Evolutionary conservation across 805 yeast species (phyloP).

Genomic region (Vanderwaltozyma polyspora): DNA sequence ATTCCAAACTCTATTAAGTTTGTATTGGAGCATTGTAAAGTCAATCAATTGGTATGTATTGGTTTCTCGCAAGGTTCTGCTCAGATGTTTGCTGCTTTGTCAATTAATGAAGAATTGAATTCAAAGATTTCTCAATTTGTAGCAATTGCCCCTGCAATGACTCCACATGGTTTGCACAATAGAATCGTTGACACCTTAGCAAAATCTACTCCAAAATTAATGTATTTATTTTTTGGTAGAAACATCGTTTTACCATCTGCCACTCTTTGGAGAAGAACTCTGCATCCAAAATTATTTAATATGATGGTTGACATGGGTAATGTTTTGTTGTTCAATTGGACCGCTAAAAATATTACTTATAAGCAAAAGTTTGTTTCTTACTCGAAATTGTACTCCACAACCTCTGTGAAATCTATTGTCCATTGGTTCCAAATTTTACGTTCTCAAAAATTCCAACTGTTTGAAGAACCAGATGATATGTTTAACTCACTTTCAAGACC

Average conservation of each 20-base stretch:
- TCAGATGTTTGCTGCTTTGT: slow-evolving; percentile 76
- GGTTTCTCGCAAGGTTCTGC: slow-evolving; percentile 95
- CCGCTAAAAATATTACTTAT: slow-evolving; percentile 53
- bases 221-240: slow-evolving; percentile 63
- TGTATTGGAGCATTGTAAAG: slow-evolving; percentile 43
- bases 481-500: slow-evolving; percentile 29
- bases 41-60: slow-evolving; percentile 45
- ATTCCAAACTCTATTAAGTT: slow-evolving; percentile 77
- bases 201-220: slow-evolving; percentile 61
- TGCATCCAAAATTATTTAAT: slow-evolving; percentile 24
- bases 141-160: slow-evolving; percentile 89
- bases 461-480: slow-evolving; percentile 47
- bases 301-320: slow-evolving; percentile 61
- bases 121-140: slow-evolving; percentile 44
- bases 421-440: slow-evolving; percentile 92
- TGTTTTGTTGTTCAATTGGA: slow-evolving; percentile 69
- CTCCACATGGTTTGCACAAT: slow-evolving; percentile 76
- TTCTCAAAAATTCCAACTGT: slow-evolving; percentile 75
- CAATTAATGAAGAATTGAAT: slow-evolving; percentile 55
- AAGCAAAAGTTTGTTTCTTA: slow-evolving; percentile 72
- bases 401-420: slow-evolving; percentile 86
- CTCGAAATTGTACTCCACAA: slow-evolving; percentile 80
- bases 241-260: slow-evolving; percentile 68
- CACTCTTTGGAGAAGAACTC: slow-evolving; percentile 55
- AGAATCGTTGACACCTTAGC: slow-evolving; percentile 64